Base-by-base conservation (phyloP, 805 yeast genomes). In the Crinitomyces ghanaensis region DNA sequence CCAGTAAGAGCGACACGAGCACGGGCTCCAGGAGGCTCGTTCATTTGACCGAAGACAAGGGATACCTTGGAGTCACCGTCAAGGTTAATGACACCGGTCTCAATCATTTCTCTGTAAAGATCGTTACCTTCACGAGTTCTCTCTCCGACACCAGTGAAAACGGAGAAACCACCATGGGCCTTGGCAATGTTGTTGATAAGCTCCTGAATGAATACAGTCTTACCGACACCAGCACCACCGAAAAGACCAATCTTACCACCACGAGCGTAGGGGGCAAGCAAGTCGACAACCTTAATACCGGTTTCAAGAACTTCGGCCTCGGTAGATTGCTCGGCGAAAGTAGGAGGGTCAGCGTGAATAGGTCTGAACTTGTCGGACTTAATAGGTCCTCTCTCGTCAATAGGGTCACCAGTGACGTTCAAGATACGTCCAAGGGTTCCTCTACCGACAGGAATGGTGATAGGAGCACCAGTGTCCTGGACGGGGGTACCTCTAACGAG, bases 181-280 rank as follows among this genome's bases (percentile, higher is more conserved):
- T 88, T 91, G 65, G 98, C 98, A 62, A 88, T 91, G 77, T 88
- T 88, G 86, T 91, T 88, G 68, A 88, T 88, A 73, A 88, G 77
- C 74, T 88, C 98, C 76, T 88, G 98, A 71, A 88, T 88, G 72
- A 88, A 88, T 48, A 88, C 98, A 68, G 98, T 88, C 72, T 88
- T 88, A 72, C 98, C 98, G 82, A 88, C 98, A 88, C 98, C 98
- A 68, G 98, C 98, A 88, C 98, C 98, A 75, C 98, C 98, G 81
- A 88, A 88, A 62, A 88, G 78, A 79, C 98, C 98, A 84, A 88
- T 88, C 79, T 88, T 88, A 83, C 98, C 98, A 83, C 98, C 98
- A 83, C 96, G 85, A 63, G 98, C 97, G 74, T 88, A 88, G 55
- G 98, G 98, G 54, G 98, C 98, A 53, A 88, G 77, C 62, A 88